These are phyloP conservation scores for Saccharum spontaneum DNA, from an alignment of 176 grass and related monocot species.

Conservation along the genomic window DNA sequence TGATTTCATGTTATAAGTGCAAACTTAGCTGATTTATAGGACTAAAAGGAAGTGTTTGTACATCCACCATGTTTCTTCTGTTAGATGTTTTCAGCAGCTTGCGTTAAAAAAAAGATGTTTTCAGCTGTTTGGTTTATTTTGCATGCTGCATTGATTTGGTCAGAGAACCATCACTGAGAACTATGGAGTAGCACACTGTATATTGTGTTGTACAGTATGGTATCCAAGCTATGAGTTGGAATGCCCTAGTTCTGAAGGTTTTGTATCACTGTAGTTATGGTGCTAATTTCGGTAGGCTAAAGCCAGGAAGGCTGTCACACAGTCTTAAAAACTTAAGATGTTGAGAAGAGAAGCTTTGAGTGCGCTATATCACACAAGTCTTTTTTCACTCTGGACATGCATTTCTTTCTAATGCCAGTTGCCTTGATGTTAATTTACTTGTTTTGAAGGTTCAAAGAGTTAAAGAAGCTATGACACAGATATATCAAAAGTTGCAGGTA, in stretches of 20 bases:
- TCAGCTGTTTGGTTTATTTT: background rate
- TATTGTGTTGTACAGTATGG: background rate
- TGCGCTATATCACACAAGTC: background rate
- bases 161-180: background rate
- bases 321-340: conserved; percentile 4
- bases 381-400: background rate
- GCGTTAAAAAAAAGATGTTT: background rate
- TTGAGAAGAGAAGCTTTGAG: background rate
- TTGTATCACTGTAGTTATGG: conserved; percentile 15
- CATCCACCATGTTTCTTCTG: background rate
- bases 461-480: conserved; percentile 89
- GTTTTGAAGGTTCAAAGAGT: conserved; percentile 67
- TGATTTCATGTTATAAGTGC: background rate
- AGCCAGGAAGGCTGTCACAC: background rate
- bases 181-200: background rate
- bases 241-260: background rate
- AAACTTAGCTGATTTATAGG: conserved; percentile 7
- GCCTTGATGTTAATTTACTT: conserved; percentile 6
- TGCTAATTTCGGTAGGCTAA: conserved; percentile 10
- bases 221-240: conserved; percentile 2
- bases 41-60: conserved; percentile 2
- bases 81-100: background rate
- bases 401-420: conserved; percentile 3
- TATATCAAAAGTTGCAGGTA: conserved; percentile 97
- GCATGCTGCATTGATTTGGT: background rate